Evolutionary conservation across 331 rosid species (phyloP).

Genomic region (Quercus tomentella): DNA sequence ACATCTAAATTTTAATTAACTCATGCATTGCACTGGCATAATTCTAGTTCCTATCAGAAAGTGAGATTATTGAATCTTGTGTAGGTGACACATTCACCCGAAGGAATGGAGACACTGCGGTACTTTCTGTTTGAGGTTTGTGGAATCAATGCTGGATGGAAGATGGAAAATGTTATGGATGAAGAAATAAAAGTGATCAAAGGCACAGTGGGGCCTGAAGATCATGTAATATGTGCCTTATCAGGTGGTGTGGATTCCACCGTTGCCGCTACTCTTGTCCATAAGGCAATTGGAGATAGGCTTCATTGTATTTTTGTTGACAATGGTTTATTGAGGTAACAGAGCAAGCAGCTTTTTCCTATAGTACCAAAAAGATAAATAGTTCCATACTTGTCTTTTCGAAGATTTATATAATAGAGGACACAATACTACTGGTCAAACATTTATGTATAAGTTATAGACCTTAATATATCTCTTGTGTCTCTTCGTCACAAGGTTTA

Average conservation of each 20-base stretch:
- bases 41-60: neutral
- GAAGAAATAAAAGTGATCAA: slow-evolving; percentile 79
- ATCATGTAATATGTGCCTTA: slow-evolving; percentile 84
- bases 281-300: slow-evolving; percentile 88
- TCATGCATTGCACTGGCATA: no score
- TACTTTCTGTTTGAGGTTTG: slow-evolving; percentile 78
- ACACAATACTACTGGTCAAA: neutral
- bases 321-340: slow-evolving; percentile 89
- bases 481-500: neutral
- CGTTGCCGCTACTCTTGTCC: slow-evolving; percentile 90
- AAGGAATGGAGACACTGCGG: slow-evolving; percentile 76
- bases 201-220: slow-evolving; percentile 48
- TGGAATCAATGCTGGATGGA: slow-evolving; percentile 70
- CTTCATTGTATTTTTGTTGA: slow-evolving; percentile 96
- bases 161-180: slow-evolving; percentile 82
- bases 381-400: neutral
- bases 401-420: neutral
- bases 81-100: slow-evolving; percentile 89
- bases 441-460: neutral
- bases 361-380: neutral
- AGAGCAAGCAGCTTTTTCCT: neutral
- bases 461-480: neutral
- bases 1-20: no score
- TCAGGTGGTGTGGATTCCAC: slow-evolving; percentile 99
- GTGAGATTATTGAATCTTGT: slow-evolving; percentile 8